Evolutionary conservation across 305 asterid genomes (phyloP).

Genomic region (Withania somnifera): DNA sequence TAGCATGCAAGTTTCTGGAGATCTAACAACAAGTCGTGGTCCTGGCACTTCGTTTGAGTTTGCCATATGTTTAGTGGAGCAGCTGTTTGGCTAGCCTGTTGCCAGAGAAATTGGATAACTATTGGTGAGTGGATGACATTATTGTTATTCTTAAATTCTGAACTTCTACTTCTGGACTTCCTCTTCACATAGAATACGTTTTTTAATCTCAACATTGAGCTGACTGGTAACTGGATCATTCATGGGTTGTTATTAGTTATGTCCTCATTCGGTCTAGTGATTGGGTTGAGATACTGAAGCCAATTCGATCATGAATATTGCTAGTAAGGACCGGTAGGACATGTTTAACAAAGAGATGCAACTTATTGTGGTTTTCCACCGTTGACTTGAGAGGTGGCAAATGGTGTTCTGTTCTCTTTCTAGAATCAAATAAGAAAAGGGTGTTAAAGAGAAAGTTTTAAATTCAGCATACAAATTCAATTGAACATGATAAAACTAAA

Average conservation of each 20-base stretch:
- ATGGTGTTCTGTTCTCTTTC: background rate
- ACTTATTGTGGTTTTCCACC: background rate
- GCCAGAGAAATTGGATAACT: conserved; percentile 50
- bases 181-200: background rate
- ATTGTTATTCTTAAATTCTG: background rate
- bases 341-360: background rate
- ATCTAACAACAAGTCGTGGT: conserved; percentile 91
- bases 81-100: conserved; percentile 61
- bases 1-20: conserved; percentile 65
- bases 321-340: background rate
- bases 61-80: conserved; percentile 65
- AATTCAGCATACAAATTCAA: background rate
- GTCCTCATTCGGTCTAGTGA: background rate
- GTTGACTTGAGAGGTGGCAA: background rate
- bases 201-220: background rate
- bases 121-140: conserved; percentile 33
- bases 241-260: background rate
- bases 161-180: background rate
- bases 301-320: background rate
- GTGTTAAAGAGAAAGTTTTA: background rate
- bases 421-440: background rate
- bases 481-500: background rate
- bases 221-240: background rate
- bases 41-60: conserved; percentile 79
- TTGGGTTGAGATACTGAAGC: background rate